A percentile compares a stretch with the other conserved stretches of the same genome.
These are phyloP conservation scores for Scheffersomyces segobiensis DNA, from an alignment of 1,139 yeast species.

Conservation along the genomic window DNA sequence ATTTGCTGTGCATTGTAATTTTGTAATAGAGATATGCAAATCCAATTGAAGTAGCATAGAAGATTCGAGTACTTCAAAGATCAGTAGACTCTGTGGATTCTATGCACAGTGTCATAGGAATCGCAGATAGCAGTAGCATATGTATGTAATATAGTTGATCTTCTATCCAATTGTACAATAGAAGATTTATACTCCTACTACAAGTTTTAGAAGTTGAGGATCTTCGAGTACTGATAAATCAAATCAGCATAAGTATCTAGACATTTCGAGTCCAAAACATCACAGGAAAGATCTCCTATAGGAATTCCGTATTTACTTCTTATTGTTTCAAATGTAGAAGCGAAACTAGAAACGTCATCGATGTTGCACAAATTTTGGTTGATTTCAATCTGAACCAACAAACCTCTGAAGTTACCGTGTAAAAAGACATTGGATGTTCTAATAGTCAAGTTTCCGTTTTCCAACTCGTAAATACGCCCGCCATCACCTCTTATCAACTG, in stretches of 20 bases:
- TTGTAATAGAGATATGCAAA: background rate
- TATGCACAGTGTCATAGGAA: slow-evolving; percentile 5
- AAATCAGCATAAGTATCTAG: slow-evolving; percentile 44
- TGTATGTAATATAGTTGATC: background rate
- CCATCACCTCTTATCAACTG: slow-evolving; percentile 82
- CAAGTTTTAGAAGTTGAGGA: slow-evolving; percentile 34
- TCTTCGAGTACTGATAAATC: slow-evolving; percentile 48
- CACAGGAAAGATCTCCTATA: slow-evolving; percentile 37
- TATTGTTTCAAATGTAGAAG: slow-evolving; percentile 27
- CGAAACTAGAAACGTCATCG: slow-evolving; percentile 13
- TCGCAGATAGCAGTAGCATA: background rate
- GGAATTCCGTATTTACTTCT: slow-evolving; percentile 41
- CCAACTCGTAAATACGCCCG: slow-evolving; percentile 59
- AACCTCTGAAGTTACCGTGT: slow-evolving; percentile 74
- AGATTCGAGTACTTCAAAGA: background rate
- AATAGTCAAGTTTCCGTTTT: slow-evolving; percentile 46
- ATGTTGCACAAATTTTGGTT: slow-evolving; percentile 8
- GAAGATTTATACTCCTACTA: background rate
- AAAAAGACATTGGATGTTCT: slow-evolving; percentile 70
- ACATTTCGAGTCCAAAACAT: slow-evolving; percentile 26
- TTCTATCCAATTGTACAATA: background rate
- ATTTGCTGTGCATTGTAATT: background rate
- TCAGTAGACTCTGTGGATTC: background rate
- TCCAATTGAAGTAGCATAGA: background rate
- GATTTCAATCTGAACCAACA: slow-evolving; percentile 58